Percentiles rank a stretch among this genome's conserved stretches.
phyloP scores from a whole-genome alignment of 768 basidiomycete species.

The Russula ochroleuca region DNA sequence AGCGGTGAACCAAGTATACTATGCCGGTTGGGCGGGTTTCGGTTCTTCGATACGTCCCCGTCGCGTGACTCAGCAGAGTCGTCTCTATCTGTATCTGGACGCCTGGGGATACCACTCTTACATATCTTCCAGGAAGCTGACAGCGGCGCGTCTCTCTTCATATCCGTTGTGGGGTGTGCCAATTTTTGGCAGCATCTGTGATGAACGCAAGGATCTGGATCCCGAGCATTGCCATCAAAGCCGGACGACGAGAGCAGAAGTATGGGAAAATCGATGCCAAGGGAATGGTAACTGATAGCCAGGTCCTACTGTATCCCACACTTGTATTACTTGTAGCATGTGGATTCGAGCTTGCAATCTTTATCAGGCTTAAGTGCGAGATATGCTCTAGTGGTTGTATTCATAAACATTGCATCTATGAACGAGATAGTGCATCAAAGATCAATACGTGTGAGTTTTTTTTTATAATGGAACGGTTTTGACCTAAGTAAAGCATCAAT shows the following conservation, averaged over 20 bases:
- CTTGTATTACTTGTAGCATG: neutral
- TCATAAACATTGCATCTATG: constrained; percentile 10
- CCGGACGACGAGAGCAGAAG: neutral
- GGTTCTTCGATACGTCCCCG: neutral
- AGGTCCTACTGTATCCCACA: constrained; percentile 1
- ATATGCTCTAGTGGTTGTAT: neutral
- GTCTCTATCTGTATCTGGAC: neutral
- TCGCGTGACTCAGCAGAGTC: neutral
- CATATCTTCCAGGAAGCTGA: neutral
- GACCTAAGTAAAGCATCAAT: constrained; percentile 14
- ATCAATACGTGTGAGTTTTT: neutral
- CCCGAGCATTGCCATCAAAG: neutral
- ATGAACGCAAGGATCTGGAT: neutral
- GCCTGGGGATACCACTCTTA: neutral
- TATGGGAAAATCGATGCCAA: neutral
- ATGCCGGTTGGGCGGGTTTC: neutral
- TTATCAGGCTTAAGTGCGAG: neutral
- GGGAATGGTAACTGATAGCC: constrained; percentile 1
- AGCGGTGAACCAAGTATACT: neutral
- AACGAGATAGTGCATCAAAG: constrained; percentile 1
- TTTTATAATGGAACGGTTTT: constrained; percentile 21
- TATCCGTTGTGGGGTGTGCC: neutral
- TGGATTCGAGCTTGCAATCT: neutral
- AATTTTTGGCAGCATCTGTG: neutral
- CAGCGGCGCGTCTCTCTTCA: neutral